Evolutionary conservation across 306 rosid genomes (phyloP).

Genomic region (Mimosa pudica): DNA sequence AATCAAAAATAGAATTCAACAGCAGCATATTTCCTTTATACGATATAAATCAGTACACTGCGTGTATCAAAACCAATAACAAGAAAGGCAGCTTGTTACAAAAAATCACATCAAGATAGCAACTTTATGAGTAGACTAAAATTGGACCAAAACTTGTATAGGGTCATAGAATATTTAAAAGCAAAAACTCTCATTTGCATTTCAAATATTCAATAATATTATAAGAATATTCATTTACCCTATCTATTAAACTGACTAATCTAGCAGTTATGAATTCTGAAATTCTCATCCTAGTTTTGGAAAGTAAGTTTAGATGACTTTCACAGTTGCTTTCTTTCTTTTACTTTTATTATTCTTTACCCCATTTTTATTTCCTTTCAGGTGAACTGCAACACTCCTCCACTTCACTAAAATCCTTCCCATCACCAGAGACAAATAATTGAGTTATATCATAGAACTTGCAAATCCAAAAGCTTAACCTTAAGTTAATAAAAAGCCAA

Average conservation of each 20-base stretch:
- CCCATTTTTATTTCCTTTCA: background rate
- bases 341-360: background rate
- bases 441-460: background rate
- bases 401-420: background rate
- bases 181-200: background rate
- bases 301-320: background rate
- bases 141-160: background rate
- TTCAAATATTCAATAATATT: background rate
- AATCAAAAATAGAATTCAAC: conserved; percentile 12
- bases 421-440: background rate
- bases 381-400: background rate
- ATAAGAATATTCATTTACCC: background rate
- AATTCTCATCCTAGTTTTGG: background rate
- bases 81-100: background rate
- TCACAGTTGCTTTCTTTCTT: background rate
- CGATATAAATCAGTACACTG: background rate
- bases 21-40: background rate
- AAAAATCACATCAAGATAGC: background rate
- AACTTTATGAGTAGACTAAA: background rate
- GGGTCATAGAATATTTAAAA: background rate
- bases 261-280: background rate
- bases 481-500: too few species aligned
- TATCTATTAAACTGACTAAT: background rate
- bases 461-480: background rate
- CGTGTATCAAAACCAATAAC: background rate